Percentiles rank a stretch among this genome's conserved stretches.
These are phyloP conservation scores for Colletotrichum scovillei DNA, from an alignment of 2,329 filamentous ascomycete genomes.

Conservation along the genomic window DNA sequence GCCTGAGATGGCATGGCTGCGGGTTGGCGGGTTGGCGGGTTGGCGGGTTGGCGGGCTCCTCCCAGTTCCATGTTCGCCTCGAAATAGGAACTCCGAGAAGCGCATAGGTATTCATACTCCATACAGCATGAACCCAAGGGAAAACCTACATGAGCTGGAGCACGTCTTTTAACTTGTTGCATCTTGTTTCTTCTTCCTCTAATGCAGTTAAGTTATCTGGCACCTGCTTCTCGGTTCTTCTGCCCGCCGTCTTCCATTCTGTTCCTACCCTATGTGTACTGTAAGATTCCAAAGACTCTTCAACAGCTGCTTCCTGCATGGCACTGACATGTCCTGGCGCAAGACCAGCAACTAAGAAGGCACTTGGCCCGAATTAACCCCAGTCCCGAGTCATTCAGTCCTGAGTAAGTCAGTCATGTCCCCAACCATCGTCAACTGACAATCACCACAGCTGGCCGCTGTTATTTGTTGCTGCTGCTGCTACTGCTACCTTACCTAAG, in stretches of 20 bases:
- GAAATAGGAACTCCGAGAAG: slow-evolving; percentile 3
- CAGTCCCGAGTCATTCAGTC: slow-evolving; percentile 26
- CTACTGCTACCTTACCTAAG: not conserved
- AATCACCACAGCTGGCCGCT: not conserved
- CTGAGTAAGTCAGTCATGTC: slow-evolving; percentile 10
- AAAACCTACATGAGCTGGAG: slow-evolving; percentile 1
- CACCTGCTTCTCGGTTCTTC: slow-evolving; percentile 5
- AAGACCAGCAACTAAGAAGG: slow-evolving; percentile 15
- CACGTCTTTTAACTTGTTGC: not conserved
- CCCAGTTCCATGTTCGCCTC: slow-evolving; percentile 27
- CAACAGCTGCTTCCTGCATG: slow-evolving; percentile 10
- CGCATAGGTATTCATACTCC: not conserved
- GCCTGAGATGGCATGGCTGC: not conserved
- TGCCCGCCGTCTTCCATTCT: not conserved
- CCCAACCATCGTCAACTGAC: slow-evolving; percentile 12
- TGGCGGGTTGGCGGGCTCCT: not conserved
- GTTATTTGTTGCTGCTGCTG: not conserved
- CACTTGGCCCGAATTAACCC: not conserved
- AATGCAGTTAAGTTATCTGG: slow-evolving; percentile 3
- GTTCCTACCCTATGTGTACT: not conserved
- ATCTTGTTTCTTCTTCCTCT: too few relatives aligned
- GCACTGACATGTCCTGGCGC: slow-evolving; percentile 28
- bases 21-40: not conserved
- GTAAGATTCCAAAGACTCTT: too few relatives aligned
- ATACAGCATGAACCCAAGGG: not conserved